phyloP scores from a whole-genome alignment of 805 yeast species.

The Saturnispora hagleri region DNA sequence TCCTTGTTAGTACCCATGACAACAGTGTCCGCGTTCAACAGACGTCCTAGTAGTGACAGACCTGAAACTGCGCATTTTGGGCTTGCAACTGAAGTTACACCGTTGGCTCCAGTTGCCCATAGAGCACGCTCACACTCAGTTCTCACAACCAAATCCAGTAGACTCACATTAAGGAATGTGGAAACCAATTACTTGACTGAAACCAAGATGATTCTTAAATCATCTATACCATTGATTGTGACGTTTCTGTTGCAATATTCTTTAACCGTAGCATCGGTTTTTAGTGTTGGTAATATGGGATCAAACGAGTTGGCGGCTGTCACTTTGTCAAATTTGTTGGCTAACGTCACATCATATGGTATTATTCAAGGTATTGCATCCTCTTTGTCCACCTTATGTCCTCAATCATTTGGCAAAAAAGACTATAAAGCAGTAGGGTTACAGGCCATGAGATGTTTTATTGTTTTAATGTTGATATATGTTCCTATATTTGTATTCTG shows the following conservation, averaged over 20 bases:
- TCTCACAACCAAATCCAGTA: slow-evolving; percentile 10
- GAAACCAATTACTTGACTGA: neutral
- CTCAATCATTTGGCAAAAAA: slow-evolving; percentile 51
- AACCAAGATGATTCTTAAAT: slow-evolving; percentile 19
- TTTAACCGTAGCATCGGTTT: slow-evolving; percentile 43
- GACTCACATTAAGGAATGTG: slow-evolving; percentile 15
- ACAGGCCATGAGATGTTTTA: slow-evolving; percentile 42
- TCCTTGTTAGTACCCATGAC: neutral
- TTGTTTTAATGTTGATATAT: slow-evolving; percentile 32
- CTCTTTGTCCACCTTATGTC: slow-evolving; percentile 48
- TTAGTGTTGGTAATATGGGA: slow-evolving; percentile 53
- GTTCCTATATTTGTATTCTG: slow-evolving; percentile 33
- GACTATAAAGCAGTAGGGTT: slow-evolving; percentile 42
- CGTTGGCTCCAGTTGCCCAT: slow-evolving; percentile 1
- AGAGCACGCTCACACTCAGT: slow-evolving; percentile 20
- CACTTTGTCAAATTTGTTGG: slow-evolving; percentile 47
- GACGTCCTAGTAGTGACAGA: neutral
- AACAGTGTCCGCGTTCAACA: neutral
- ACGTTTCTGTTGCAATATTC: slow-evolving; percentile 49
- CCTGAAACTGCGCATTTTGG: neutral
- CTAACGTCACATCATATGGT: slow-evolving; percentile 47
- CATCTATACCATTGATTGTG: slow-evolving; percentile 42
- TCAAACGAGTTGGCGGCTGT: slow-evolving; percentile 50
- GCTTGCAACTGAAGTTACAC: neutral
- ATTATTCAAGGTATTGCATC: slow-evolving; percentile 51